phyloP scores from a whole-genome alignment of 768 basidiomycete genomes.

The Mycena sanguinolenta region DNA sequence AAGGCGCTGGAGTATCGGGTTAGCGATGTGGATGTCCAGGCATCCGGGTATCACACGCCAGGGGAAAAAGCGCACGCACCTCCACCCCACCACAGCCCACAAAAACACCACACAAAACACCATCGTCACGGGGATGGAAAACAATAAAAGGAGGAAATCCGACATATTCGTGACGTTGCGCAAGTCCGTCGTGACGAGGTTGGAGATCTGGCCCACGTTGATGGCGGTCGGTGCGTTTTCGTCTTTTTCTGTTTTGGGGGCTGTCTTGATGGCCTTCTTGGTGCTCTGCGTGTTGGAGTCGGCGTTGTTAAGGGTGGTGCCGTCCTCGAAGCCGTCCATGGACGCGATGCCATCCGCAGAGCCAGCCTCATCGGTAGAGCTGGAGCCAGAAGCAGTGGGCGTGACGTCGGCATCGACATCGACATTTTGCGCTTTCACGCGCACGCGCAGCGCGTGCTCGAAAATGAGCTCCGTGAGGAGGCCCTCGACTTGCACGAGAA shows the following conservation, averaged over 20 bases:
- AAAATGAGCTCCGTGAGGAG: constrained; percentile 43
- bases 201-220: constrained; percentile 69
- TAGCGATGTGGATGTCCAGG: too few relatives aligned
- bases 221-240: background rate
- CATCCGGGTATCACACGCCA: background rate
- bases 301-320: too few relatives aligned
- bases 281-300: constrained; percentile 29
- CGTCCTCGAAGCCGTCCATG: too few relatives aligned
- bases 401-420: constrained; percentile 19
- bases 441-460: constrained; percentile 58
- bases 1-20: constrained; percentile 47
- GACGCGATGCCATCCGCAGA: too few relatives aligned
- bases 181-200: constrained; percentile 67
- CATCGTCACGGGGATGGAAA: constrained; percentile 41
- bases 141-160: constrained; percentile 37
- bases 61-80: constrained; percentile 24
- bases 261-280: too few relatives aligned
- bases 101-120: constrained; percentile 43
- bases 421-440: constrained; percentile 57
- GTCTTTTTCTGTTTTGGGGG: too few relatives aligned
- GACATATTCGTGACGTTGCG: constrained; percentile 33
- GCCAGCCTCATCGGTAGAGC: too few relatives aligned
- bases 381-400: too few relatives aligned
- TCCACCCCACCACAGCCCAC: constrained; percentile 49
- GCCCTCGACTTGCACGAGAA: constrained; percentile 41